phyloP scores from a whole-genome alignment of 495 filamentous ascomycete species.

The Hypoxylon intermedium region DNA sequence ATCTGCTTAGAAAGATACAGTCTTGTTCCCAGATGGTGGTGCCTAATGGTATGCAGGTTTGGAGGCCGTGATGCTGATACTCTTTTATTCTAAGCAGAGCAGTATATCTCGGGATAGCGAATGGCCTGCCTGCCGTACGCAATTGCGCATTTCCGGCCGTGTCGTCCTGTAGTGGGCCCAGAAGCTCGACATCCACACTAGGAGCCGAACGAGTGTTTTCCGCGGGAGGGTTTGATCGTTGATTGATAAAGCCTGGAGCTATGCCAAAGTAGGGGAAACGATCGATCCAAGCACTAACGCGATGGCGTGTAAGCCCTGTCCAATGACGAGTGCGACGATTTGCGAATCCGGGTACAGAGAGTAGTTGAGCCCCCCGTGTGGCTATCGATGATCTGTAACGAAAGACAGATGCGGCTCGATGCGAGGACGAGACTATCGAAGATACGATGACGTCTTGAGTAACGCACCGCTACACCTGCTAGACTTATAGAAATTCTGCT shows the following conservation, averaged over 20 bases:
- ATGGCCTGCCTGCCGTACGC: conserved; percentile 14
- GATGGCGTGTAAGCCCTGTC: conserved; percentile 2
- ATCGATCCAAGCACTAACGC: conserved; percentile 5
- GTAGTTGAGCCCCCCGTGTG: background rate
- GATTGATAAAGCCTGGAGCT: conserved; percentile 24
- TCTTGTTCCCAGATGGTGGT: too few relatives aligned
- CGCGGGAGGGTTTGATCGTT: conserved; percentile 34
- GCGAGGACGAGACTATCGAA: background rate
- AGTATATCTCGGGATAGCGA: conserved; percentile 6
- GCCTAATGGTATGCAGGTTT: too few relatives aligned
- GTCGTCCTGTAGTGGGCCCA: conserved; percentile 23
- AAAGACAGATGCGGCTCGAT: conserved; percentile 15
- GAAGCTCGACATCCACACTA: conserved; percentile 21
- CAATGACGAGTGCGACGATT: conserved; percentile 14
- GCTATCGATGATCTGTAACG: conserved; percentile 1
- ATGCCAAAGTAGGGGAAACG: conserved; percentile 19
- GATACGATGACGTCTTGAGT: background rate
- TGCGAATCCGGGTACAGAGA: background rate
- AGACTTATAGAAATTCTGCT: background rate
- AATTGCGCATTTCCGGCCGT: conserved; percentile 42
- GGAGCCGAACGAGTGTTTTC: conserved; percentile 29
- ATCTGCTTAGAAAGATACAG: too few relatives aligned
- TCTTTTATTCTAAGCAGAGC: conserved; percentile 5
- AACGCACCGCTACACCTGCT: background rate
- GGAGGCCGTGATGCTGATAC: conserved; percentile 18